Evolutionary conservation across 192 early-diverging fungal species (phyloP), one percentile per base, ranked within the genome.

Genomic region (Funneliformis geosporum): DNA sequence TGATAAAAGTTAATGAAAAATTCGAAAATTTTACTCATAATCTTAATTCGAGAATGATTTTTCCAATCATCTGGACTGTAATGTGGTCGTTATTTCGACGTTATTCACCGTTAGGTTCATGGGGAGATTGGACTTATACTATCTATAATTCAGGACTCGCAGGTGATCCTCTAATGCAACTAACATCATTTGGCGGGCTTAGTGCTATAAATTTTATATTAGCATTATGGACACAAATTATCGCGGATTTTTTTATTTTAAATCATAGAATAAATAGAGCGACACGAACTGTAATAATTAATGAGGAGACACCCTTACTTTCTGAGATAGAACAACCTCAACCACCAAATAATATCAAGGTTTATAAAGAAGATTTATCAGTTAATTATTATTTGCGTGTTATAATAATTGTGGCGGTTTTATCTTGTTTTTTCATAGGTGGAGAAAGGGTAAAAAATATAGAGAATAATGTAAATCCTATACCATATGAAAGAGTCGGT

Each of bases 111-210:
- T 55, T 79, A 21, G 77, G 77, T 10, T 79, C 77, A 4, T 79
- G 77, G 77, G 77, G 77, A 9, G 77, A 79, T 18, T 79, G 77
- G 77, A 28, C 66, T 2, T 79, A 79, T 60, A 42, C 77, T 8
- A n/a, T 79, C 8, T 9, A 79, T 42, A 47, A 25, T 25, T 47
- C 23, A 9, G 70, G 70, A 66, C 38, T 42, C 28, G 12, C 38
- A 18, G 75, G 75, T 0, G 50, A 70, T 61, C 47, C 77, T 0
- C 8, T 79, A 8, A 68, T 79, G 33, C 77, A 79, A 23, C 18
- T 55, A 14, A 38, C 77, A 1, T 46, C 64, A 5, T 25, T 68
- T 12, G 60, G 60, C 23, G 77, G 77, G 0, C 33, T 79, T 1
- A 42, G 47, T 1, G 50, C 33, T 0, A 55, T 79, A 0, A 61